phyloP scores from a whole-genome alignment of 768 basidiomycete species.

The Boletus rubropictus region DNA sequence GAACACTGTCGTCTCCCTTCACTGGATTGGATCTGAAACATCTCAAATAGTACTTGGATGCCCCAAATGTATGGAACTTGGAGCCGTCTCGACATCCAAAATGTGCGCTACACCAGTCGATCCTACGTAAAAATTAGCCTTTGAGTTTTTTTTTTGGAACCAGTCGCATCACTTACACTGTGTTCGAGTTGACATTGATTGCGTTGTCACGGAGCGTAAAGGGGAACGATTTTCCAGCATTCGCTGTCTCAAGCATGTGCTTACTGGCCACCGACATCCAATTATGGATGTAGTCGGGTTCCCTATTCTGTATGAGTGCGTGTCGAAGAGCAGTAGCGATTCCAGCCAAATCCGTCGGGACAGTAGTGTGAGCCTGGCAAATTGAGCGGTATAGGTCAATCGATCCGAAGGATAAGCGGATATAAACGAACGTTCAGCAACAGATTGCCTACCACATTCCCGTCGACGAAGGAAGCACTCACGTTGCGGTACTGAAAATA shows the following conservation, averaged over 20 bases:
- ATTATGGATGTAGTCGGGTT: constrained; percentile 12
- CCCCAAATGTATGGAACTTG: constrained; percentile 14
- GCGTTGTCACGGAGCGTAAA: constrained; percentile 7
- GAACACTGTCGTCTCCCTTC: constrained; percentile 16
- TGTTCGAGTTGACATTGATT: constrained; percentile 22
- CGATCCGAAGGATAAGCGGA: not conserved
- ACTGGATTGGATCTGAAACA: constrained; percentile 23
- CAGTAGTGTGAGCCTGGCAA: constrained; percentile 6
- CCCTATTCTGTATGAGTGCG: constrained; percentile 10
- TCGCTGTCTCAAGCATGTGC: constrained; percentile 17
- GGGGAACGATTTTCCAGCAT: constrained; percentile 14
- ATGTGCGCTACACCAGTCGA: constrained; percentile 21
- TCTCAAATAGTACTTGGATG: constrained; percentile 17
- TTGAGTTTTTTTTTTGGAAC: not conserved
- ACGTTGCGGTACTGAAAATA: constrained; percentile 17
- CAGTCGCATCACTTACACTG: constrained; percentile 8
- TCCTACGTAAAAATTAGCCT: constrained; percentile 2
- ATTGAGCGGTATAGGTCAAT: not conserved
- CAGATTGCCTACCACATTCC: constrained; percentile 16
- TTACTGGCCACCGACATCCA: constrained; percentile 18
- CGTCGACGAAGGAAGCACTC: constrained; percentile 15
- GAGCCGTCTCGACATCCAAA: constrained; percentile 19
- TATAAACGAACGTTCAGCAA: constrained; percentile 18
- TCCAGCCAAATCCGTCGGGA: constrained; percentile 15
- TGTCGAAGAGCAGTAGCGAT: constrained; percentile 18